phyloP scores from a whole-genome alignment of 2,329 filamentous ascomycete genomes.

The Aspergillus sp. region DNA sequence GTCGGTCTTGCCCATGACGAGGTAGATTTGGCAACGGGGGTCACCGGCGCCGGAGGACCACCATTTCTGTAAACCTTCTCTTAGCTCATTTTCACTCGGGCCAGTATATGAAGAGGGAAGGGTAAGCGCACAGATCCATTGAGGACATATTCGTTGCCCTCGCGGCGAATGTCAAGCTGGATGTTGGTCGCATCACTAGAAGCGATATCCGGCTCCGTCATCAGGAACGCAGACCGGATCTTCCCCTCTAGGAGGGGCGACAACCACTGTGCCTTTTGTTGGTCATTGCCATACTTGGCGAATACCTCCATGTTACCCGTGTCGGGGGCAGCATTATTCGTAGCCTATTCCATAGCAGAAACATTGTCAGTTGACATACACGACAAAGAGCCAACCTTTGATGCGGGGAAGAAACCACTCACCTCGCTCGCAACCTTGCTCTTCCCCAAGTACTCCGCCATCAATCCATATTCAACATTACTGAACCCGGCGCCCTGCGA shows the following conservation, averaged over 20 bases:
- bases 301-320: slow-evolving; percentile 96
- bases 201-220: slow-evolving; percentile 89
- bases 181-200: slow-evolving; percentile 94
- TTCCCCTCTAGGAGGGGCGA: slow-evolving; percentile 76
- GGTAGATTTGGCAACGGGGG: slow-evolving; percentile 85
- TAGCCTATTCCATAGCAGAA: slow-evolving; percentile 54
- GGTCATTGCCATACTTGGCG: slow-evolving; percentile 84
- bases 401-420: not conserved
- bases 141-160: slow-evolving; percentile 85
- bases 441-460: slow-evolving; percentile 94
- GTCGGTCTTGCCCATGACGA: slow-evolving; percentile 95
- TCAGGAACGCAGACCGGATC: slow-evolving; percentile 87
- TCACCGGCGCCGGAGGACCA: slow-evolving; percentile 97
- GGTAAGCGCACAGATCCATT: slow-evolving; percentile 71
- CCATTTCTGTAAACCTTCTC: slow-evolving; percentile 72
- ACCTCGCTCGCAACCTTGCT: slow-evolving; percentile 76
- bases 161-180: slow-evolving; percentile 74
- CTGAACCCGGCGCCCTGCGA: slow-evolving; percentile 91
- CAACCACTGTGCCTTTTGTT: slow-evolving; percentile 82
- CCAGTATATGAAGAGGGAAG: not conserved
- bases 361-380: not conserved
- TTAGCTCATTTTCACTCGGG: not conserved
- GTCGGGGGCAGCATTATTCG: slow-evolving; percentile 87
- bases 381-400: not conserved
- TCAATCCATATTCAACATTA: slow-evolving; percentile 95